Percentiles rank a stretch among this genome's conserved stretches.
Evolutionary conservation across 2,329 filamentous ascomycete genomes (phyloP).

Genomic region (Trichoderma sp.): DNA sequence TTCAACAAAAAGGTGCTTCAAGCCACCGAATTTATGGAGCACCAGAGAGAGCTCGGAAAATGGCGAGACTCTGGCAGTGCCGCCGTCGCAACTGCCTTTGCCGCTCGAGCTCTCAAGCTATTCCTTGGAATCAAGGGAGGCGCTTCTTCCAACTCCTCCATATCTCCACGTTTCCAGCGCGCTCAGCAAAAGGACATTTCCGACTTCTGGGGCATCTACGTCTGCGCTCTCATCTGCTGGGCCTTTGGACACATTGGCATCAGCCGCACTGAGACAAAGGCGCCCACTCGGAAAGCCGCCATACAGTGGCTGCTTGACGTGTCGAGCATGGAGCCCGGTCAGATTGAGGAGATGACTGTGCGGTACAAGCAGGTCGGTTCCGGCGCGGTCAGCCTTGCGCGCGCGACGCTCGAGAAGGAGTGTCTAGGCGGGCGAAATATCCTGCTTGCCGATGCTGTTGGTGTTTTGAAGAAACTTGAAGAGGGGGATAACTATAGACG

Average conservation of each 20-base stretch:
- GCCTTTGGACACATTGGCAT: constrained; percentile 50
- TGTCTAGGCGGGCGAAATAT: constrained; percentile 54
- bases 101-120: constrained; percentile 54
- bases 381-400: constrained; percentile 54
- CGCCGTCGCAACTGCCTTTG: constrained; percentile 52
- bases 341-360: constrained; percentile 44
- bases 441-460: constrained; percentile 57
- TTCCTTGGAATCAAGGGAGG: constrained; percentile 45
- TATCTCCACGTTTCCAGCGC: constrained; percentile 24
- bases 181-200: constrained; percentile 46
- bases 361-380: constrained; percentile 47
- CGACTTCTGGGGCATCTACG: constrained; percentile 60
- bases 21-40: constrained; percentile 49
- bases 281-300: constrained; percentile 38
- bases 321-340: constrained; percentile 46
- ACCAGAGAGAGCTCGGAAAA: constrained; percentile 50
- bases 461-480: constrained; percentile 57
- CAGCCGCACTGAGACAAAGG: constrained; percentile 30
- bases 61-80: constrained; percentile 54
- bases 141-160: neutral
- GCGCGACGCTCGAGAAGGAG: constrained; percentile 53
- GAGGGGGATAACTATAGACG: constrained; percentile 48
- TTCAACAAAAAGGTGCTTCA: constrained; percentile 58
- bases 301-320: constrained; percentile 47
- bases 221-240: constrained; percentile 64